Conservation (phyloP, 2,329 filamentous ascomycete species). For the Onygena corvina region DNA sequence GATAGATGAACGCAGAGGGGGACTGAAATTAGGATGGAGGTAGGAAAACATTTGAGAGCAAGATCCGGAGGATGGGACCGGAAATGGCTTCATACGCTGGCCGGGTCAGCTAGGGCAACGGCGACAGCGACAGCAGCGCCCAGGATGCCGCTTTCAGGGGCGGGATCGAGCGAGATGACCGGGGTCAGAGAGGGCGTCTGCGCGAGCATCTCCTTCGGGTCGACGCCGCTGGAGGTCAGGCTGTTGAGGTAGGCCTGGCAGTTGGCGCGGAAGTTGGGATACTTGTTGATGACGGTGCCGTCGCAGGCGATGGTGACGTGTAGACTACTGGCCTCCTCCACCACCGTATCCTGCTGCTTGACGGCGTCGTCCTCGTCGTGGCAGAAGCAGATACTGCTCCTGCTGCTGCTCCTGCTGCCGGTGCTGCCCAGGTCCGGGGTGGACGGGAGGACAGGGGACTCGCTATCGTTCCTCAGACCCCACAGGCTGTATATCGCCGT, state of each 20-base stretch:
- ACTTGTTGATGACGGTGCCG: conserved; percentile 42
- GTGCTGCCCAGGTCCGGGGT: conserved; percentile 15
- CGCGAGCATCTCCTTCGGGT: background rate
- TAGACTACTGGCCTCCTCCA: conserved; percentile 16
- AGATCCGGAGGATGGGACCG: no score
- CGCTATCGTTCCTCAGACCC: conserved; percentile 41
- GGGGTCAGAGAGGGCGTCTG: conserved; percentile 14
- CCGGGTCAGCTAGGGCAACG: no score
- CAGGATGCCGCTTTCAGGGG: conserved; percentile 35
- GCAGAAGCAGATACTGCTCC: no score
- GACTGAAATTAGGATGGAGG: no score
- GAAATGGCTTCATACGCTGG: no score
- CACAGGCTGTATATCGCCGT: conserved; percentile 52
- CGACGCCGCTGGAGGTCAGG: conserved; percentile 24
- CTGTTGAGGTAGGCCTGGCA: conserved; percentile 36
- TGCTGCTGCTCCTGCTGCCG: conserved; percentile 18
- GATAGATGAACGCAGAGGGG: no score
- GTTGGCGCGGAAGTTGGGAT: conserved; percentile 36
- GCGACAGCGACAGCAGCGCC: conserved; percentile 39
- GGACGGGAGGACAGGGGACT: conserved; percentile 21
- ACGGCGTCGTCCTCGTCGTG: conserved; percentile 17
- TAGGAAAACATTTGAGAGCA: no score
- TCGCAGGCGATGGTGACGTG: conserved; percentile 39
- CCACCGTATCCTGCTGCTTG: background rate
- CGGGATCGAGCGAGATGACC: conserved; percentile 31